Percentiles rank a stretch among this genome's conserved stretches.
Evolutionary conservation across 192 early-diverging fungal species (phyloP).

Genomic region (Chytriomyces sp.): DNA sequence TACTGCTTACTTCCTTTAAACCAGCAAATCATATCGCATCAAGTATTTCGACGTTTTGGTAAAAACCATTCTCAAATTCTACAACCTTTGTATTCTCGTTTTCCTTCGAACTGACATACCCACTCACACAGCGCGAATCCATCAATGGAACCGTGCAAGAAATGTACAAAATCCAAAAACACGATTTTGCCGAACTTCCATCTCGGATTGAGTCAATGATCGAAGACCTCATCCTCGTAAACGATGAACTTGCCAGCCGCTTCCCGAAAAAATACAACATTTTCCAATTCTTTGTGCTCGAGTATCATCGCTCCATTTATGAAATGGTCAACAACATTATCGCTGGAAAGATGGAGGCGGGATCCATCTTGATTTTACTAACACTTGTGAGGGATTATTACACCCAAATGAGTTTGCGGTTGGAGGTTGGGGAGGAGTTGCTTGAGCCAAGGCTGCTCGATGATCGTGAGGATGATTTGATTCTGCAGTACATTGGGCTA

Average conservation of each 20-base stretch:
- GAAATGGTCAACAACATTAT: slow-evolving; percentile 78
- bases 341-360: slow-evolving; percentile 76
- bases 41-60: slow-evolving; percentile 77
- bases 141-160: slow-evolving; percentile 70
- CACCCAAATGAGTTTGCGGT: slow-evolving; percentile 79
- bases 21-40: slow-evolving; percentile 75
- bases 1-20: slow-evolving; percentile 33
- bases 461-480: slow-evolving; percentile 87
- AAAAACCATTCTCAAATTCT: background rate
- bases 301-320: slow-evolving; percentile 94
- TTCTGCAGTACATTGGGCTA: slow-evolving; percentile 90
- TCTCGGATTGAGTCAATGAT: slow-evolving; percentile 81
- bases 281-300: slow-evolving; percentile 93
- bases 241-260: slow-evolving; percentile 83
- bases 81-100: slow-evolving; percentile 16
- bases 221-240: slow-evolving; percentile 85
- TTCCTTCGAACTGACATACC: background rate
- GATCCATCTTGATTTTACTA: slow-evolving; percentile 81
- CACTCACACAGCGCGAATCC: slow-evolving; percentile 51
- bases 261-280: slow-evolving; percentile 93
- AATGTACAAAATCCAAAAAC: slow-evolving; percentile 65
- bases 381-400: slow-evolving; percentile 94
- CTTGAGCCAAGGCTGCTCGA: slow-evolving; percentile 90
- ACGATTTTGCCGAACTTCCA: slow-evolving; percentile 65
- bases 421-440: slow-evolving; percentile 87